Evolutionary conservation across 257 asterid genomes (phyloP).

Genomic region (Ilex aquifolium): DNA sequence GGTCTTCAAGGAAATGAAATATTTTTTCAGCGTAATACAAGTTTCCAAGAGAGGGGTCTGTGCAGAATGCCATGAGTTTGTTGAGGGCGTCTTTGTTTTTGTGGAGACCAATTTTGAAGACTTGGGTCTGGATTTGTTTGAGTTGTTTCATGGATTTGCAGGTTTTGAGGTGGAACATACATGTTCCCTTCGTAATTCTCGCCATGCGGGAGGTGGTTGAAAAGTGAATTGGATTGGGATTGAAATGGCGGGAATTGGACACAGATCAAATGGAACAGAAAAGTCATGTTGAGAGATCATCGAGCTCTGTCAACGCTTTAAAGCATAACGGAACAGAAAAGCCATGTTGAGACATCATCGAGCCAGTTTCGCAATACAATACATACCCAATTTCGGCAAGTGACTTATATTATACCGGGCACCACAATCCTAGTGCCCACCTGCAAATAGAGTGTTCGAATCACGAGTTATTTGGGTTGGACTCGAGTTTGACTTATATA

Average conservation of each 20-base stretch:
- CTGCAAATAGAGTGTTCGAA: too few relatives aligned
- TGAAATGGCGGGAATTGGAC: constrained; percentile 16
- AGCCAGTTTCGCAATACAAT: too few relatives aligned
- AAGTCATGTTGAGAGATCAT: neutral
- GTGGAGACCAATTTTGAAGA: constrained; percentile 52
- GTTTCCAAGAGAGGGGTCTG: constrained; percentile 28
- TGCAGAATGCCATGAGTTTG: constrained; percentile 58
- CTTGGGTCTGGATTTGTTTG: constrained; percentile 63
- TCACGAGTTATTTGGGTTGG: too few relatives aligned
- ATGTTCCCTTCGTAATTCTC: constrained; percentile 29
- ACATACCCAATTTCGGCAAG: too few relatives aligned
- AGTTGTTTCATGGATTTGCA: constrained; percentile 59
- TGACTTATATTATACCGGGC: too few relatives aligned
- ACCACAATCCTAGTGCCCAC: too few relatives aligned
- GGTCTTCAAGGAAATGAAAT: constrained; percentile 38
- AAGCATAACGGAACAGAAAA: too few relatives aligned
- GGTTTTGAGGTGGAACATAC: constrained; percentile 49
- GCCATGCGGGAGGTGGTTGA: constrained; percentile 20
- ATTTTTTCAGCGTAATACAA: constrained; percentile 49
- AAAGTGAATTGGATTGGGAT: constrained; percentile 18
- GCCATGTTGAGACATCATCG: too few relatives aligned
- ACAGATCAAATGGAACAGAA: neutral
- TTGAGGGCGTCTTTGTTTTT: constrained; percentile 54
- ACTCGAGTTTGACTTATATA: too few relatives aligned
- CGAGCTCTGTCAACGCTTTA: too few relatives aligned